Evolutionary conservation across 192 early-diverging fungal genomes (phyloP).

Genomic region (Backusella luteola): DNA sequence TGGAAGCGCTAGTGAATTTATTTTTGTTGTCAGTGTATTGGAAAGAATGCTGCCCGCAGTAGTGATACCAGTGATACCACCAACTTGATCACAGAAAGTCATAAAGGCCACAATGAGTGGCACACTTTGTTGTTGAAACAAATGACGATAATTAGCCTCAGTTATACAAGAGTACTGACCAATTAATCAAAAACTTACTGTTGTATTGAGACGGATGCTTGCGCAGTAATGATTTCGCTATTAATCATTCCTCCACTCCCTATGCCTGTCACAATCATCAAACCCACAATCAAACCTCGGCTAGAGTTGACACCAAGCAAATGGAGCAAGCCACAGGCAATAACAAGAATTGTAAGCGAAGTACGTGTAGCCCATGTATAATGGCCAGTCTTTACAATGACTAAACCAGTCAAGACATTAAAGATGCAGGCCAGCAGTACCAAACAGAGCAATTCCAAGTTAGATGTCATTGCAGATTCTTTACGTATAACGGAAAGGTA

Average conservation of each 20-base stretch:
- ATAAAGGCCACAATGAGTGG: slow-evolving; percentile 33
- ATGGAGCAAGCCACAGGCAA: slow-evolving; percentile 26
- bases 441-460: slow-evolving; percentile 30
- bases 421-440: slow-evolving; percentile 33
- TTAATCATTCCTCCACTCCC: slow-evolving; percentile 36
- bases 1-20: slow-evolving; percentile 16
- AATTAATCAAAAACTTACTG: slow-evolving; percentile 17
- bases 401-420: slow-evolving; percentile 28
- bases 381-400: slow-evolving; percentile 30
- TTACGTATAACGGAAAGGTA: slow-evolving; percentile 28
- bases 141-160: background rate
- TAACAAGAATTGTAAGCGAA: slow-evolving; percentile 7
- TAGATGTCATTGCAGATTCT: slow-evolving; percentile 25
- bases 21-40: slow-evolving; percentile 40
- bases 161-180: background rate
- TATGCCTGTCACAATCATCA: slow-evolving; percentile 34
- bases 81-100: slow-evolving; percentile 37
- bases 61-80: slow-evolving; percentile 45
- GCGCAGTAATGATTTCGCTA: slow-evolving; percentile 33
- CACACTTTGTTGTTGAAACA: slow-evolving; percentile 10
- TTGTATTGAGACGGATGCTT: slow-evolving; percentile 31
- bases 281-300: slow-evolving; percentile 29
- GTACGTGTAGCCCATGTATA: slow-evolving; percentile 31
- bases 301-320: slow-evolving; percentile 17
- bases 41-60: slow-evolving; percentile 67